A percentile compares a stretch with the other conserved stretches of the same genome.
phyloP scores from a whole-genome alignment of 164 flowering plant genomes.

The Buxus sempervirens region DNA sequence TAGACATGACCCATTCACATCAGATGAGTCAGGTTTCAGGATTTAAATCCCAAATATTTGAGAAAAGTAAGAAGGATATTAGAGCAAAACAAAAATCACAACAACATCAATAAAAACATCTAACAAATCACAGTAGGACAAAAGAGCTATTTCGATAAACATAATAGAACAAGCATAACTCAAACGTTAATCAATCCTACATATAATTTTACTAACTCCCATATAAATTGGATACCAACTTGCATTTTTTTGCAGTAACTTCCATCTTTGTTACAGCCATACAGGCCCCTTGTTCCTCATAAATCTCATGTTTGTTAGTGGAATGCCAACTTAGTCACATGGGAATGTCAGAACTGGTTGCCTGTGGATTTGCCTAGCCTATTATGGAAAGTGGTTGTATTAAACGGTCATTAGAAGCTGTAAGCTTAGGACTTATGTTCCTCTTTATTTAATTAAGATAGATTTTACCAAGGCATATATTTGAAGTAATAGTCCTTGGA shows the following conservation, averaged over 20 bases:
- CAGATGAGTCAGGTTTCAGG: conserved; percentile 7
- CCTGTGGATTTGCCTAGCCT: neutral
- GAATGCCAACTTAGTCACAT: neutral
- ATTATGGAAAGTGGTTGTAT: no score
- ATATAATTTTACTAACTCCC: no score
- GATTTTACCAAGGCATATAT: no score
- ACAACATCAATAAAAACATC: neutral
- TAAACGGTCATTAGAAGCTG: no score
- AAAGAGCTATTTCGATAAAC: neutral
- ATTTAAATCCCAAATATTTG: neutral
- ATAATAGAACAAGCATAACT: no score
- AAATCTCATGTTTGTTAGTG: neutral
- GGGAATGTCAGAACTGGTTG: neutral
- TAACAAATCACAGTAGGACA: neutral
- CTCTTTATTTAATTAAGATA: no score
- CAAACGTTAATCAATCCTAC: no score
- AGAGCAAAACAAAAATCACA: neutral
- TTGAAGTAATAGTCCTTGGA: no score
- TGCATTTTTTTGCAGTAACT: no score
- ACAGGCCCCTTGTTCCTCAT: neutral
- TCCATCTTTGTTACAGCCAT: neutral
- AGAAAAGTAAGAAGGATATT: neutral
- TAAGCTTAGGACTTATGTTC: no score
- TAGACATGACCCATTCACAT: conserved; percentile 35
- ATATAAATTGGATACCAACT: no score